These are phyloP conservation scores for Corynespora cassiicola DNA, from an alignment of 2,329 filamentous ascomycete genomes.

Conservation along the genomic window DNA sequence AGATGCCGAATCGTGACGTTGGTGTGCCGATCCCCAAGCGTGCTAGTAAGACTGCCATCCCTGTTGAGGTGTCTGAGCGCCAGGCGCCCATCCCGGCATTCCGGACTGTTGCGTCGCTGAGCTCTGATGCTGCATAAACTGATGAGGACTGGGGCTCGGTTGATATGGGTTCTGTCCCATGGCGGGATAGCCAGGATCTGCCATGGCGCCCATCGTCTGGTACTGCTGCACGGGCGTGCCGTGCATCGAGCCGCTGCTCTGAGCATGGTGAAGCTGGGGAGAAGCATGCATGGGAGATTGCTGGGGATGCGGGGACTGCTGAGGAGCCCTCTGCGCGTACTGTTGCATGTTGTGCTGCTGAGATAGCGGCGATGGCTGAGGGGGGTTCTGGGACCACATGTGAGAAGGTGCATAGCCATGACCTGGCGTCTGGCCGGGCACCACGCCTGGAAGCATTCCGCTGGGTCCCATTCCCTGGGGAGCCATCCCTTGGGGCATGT, in stretches of 20 bases:
- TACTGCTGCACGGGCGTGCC: slow-evolving; percentile 53
- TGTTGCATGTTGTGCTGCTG: slow-evolving; percentile 54
- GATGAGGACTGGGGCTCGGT: slow-evolving; percentile 54
- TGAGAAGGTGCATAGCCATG: slow-evolving; percentile 54
- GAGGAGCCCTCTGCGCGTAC: slow-evolving; percentile 51
- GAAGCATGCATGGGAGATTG: slow-evolving; percentile 58
- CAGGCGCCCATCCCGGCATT: slow-evolving; percentile 59
- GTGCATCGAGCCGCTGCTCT: slow-evolving; percentile 52
- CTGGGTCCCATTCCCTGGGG: slow-evolving; percentile 42
- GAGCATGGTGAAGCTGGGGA: slow-evolving; percentile 54
- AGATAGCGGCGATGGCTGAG: slow-evolving; percentile 56
- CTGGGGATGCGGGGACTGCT: slow-evolving; percentile 53
- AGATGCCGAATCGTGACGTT: too few relatives aligned
- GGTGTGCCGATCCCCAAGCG: too few relatives aligned
- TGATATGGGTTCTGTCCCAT: slow-evolving; percentile 60
- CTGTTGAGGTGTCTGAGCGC: slow-evolving; percentile 48
- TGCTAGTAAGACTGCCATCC: slow-evolving; percentile 49
- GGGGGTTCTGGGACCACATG: slow-evolving; percentile 57
- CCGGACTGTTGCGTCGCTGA: slow-evolving; percentile 54
- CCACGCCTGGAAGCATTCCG: slow-evolving; percentile 45
- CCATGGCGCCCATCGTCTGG: slow-evolving; percentile 54
- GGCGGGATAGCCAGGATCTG: slow-evolving; percentile 48
- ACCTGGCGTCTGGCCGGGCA: slow-evolving; percentile 50
- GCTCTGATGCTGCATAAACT: slow-evolving; percentile 54
- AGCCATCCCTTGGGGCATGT: slow-evolving; percentile 42